Evolutionary conservation across 1,139 yeast species (phyloP).

Genomic region (Spathaspora sp.): DNA sequence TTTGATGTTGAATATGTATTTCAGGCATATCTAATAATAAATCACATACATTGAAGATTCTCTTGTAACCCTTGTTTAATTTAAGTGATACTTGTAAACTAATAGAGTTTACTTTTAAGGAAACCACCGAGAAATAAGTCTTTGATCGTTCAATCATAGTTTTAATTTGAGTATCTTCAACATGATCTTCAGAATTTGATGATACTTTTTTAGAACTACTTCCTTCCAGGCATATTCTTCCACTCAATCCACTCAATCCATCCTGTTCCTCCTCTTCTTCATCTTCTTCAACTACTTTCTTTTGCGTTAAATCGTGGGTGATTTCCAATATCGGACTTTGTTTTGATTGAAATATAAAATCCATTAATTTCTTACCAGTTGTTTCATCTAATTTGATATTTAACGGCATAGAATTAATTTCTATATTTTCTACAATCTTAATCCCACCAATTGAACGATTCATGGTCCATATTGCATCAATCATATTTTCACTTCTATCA

Average conservation of each 20-base stretch:
- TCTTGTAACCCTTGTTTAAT: slow-evolving; percentile 52
- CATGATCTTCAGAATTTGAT: slow-evolving; percentile 15
- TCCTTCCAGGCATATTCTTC: slow-evolving; percentile 7
- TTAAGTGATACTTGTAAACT: slow-evolving; percentile 56
- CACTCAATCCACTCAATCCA: slow-evolving; percentile 8
- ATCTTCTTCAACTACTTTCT: slow-evolving; percentile 10
- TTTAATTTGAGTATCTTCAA: slow-evolving; percentile 40
- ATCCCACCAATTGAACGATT: slow-evolving; percentile 70
- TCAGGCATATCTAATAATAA: slow-evolving; percentile 57
- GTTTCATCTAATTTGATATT: slow-evolving; percentile 58
- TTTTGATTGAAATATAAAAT: slow-evolving; percentile 52
- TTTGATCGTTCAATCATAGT: slow-evolving; percentile 63
- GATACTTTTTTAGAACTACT: slow-evolving; percentile 5
- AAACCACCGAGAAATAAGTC: slow-evolving; percentile 54
- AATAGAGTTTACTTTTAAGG: slow-evolving; percentile 47
- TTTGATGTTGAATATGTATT: slow-evolving; percentile 44
- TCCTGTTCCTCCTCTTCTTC: too few species aligned
- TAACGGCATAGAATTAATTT: slow-evolving; percentile 54
- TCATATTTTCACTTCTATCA: slow-evolving; percentile 24
- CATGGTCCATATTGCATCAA: slow-evolving; percentile 61
- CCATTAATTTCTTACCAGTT: slow-evolving; percentile 56
- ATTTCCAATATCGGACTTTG: slow-evolving; percentile 30
- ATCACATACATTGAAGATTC: slow-evolving; percentile 61
- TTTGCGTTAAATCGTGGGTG: slow-evolving; percentile 8
- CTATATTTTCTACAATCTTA: slow-evolving; percentile 54